These are phyloP conservation scores for Phoma sp. DNA, from an alignment of 2,329 filamentous ascomycete genomes.

Conservation along the genomic window DNA sequence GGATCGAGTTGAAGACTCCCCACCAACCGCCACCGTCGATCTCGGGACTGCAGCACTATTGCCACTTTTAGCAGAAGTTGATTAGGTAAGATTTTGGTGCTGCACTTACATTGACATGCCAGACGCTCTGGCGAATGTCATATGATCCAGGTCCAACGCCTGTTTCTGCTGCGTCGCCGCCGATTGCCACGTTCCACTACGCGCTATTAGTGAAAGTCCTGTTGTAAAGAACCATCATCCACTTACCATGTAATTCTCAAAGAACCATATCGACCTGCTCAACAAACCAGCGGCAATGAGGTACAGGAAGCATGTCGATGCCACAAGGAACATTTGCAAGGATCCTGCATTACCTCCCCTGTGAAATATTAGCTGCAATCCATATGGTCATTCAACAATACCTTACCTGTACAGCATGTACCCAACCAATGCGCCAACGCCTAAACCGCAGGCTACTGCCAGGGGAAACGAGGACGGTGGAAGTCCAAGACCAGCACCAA, in stretches of 20 bases:
- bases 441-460: constrained; percentile 73
- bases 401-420: constrained; percentile 64
- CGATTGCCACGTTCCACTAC: constrained; percentile 45
- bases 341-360: constrained; percentile 63
- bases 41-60: constrained; percentile 74
- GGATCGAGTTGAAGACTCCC: constrained; percentile 82
- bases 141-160: constrained; percentile 75
- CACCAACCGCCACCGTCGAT: constrained; percentile 76
- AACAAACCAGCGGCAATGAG: constrained; percentile 82
- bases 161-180: constrained; percentile 66
- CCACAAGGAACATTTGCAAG: constrained; percentile 75
- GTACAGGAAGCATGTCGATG: constrained; percentile 80
- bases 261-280: constrained; percentile 74
- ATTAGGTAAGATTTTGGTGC: no score
- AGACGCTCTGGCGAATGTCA: constrained; percentile 75
- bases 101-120: constrained; percentile 74
- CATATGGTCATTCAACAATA: constrained; percentile 41
- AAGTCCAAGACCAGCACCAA: constrained; percentile 77
- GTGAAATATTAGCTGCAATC: neutral
- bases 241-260: constrained; percentile 63
- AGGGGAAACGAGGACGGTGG: constrained; percentile 78
- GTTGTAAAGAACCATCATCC: constrained; percentile 54
- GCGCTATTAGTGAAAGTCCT: neutral
- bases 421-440: constrained; percentile 69
- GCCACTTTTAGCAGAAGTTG: neutral